These are phyloP conservation scores for Naganishia randhawae DNA, from an alignment of 768 basidiomycete genomes.

Conservation along the genomic window DNA sequence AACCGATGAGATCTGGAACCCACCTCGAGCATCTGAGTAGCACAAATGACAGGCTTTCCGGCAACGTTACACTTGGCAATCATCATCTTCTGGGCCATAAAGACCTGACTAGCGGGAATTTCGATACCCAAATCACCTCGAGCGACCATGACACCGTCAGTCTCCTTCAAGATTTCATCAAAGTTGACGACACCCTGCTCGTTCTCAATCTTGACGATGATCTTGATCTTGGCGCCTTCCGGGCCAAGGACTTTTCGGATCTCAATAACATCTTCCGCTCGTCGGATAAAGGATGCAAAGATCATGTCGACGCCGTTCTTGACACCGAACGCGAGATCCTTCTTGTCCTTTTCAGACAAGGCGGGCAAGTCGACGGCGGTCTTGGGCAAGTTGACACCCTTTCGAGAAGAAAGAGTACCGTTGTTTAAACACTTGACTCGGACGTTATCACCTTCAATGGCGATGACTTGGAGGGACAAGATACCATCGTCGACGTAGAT, in stretches of 20 bases:
- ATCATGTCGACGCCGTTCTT: constrained; percentile 98
- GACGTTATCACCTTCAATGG: constrained; percentile 75
- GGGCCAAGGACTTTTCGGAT: constrained; percentile 91
- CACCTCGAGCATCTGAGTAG: constrained; percentile 97
- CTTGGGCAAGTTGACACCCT: constrained; percentile 99
- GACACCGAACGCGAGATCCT: constrained; percentile 88
- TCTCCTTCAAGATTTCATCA: constrained; percentile 91
- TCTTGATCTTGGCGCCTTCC: constrained; percentile 92
- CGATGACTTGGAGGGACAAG: constrained; percentile 83
- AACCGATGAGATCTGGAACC: constrained; percentile 46
- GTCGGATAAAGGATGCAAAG: constrained; percentile 97
- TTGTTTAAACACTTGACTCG: constrained; percentile 84
- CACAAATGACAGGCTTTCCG: constrained; percentile 97
- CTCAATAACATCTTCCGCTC: constrained; percentile 85
- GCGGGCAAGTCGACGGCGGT: constrained; percentile 96
- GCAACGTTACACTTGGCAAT: constrained; percentile 97
- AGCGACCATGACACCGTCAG: constrained; percentile 99
- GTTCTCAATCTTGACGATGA: constrained; percentile 99
- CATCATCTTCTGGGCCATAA: constrained; percentile 99
- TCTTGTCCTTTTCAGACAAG: constrained; percentile 96
- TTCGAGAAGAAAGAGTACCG: constrained; percentile 87
- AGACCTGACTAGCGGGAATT: constrained; percentile 98
- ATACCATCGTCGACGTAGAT: constrained; percentile 98
- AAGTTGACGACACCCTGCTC: constrained; percentile 99
- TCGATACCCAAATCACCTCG: constrained; percentile 99